Base-by-base conservation (phyloP, 75 land plant species). In the Pseudotsuga menziesii region DNA sequence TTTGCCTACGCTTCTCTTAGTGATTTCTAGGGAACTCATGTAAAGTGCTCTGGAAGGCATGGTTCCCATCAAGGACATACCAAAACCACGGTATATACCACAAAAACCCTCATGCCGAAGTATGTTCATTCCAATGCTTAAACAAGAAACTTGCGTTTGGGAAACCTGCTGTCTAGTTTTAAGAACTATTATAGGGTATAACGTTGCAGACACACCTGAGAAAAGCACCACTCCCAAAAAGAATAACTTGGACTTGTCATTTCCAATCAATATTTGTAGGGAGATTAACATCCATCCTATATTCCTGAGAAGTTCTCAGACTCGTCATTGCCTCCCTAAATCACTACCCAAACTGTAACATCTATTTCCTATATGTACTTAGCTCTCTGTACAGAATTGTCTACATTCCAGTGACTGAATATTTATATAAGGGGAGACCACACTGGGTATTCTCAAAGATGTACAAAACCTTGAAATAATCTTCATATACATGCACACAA, bases 251-350 rank as follows among this genome's bases (percentile, higher is more conserved):
- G 90, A 88, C 74, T 95, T 96, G 61, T 96, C 98, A 4, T 76
- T 86, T 41, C 97, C 97, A 95, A 76, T 95, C 94, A 29, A 95
- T 85, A 55, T 95, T 94, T 22, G 91, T 91, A 55, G 98, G 98
- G 7, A 93, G 80, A 52, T 89, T 85, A 55, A 89, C 80, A 61
- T 91, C 90, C 56, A 76, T 59, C 23, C 74, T 81, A 57, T 87
- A 75, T 17, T 69, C 72, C 72, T 69, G 39, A 20, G 72, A 69
- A 26, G 79, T 75, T 26, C 80, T 54, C 61, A 89, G 75, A 73
- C 83, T 82, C 91, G 86, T 89, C 77, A 80, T 83, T 72, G 75
- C 82, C 82, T 79, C 83, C n/a, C n/a, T 39, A 3, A 67, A 67
- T 67, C 48, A 39, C n/a, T 17, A n/a, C 5, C n/a, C 8, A n/a